Evolutionary conservation across 345 rosid species (phyloP), one percentile per base, ranked within the genome.

Genomic region (Bruguiera gymnorhiza): DNA sequence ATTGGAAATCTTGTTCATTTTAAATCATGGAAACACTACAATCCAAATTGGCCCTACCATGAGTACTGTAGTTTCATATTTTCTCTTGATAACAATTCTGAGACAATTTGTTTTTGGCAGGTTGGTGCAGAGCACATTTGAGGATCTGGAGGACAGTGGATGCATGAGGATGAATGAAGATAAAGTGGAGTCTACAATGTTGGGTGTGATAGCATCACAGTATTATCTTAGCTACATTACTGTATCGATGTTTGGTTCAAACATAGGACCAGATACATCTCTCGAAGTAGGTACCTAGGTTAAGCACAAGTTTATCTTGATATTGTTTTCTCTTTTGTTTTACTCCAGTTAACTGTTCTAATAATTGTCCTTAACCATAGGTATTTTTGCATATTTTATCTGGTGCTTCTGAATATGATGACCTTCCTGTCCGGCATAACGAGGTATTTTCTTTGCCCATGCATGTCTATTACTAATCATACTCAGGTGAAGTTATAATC

Each of bases 371-470:
- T 69, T 56, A 50, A 56, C 70, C 20, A 66, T 78, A 94, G 98
- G 87, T 85, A 27, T 91, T 91, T 80, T 76, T 94, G 82, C 93
- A 87, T 78, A 85, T 94, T 68, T 74, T 91, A 53, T 86, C 98
- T 31, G 98, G 91, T 68, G 95, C 88, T 53, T 89, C 96, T n/a
- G 98, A 94, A 76, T 94, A 83, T 78, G 80, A 94, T 75, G 98
- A 94, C 74, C 91, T 94, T 78, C 98, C 98, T 73, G 98, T 94
- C 69, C 91, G 98, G 76, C 97, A 94, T 81, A 94, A 94, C 59
- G 98, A 94, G 98, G 97, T 94, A 73, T 56, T 71, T 36, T 71
- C 56, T 23, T 48, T 21, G 62, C 34, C 46, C 66, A 1, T 51
- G 16, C 3, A 2, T 24, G 16, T n/a, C 57, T 24, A 23, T 27